These are phyloP conservation scores for Ceratobasidium sp. DNA, from an alignment of 1,284 basidiomycete genomes.

Conservation along the genomic window DNA sequence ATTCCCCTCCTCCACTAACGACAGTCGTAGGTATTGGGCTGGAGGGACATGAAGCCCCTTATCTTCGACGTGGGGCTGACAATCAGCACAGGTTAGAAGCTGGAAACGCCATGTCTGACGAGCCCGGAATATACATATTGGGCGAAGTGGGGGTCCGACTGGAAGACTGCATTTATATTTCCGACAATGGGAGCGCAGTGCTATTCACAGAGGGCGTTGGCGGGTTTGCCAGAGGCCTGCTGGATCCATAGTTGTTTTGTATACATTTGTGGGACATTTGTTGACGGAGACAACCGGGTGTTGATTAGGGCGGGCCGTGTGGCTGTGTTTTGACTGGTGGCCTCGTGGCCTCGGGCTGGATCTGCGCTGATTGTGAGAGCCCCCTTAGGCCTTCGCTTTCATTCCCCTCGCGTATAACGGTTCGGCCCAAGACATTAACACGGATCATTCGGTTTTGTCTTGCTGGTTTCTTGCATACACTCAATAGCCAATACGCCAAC, in stretches of 20 bases:
- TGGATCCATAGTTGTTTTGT: constrained; percentile 53
- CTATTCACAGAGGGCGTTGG: constrained; percentile 69
- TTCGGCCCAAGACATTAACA: constrained; percentile 21
- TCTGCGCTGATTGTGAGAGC: background rate
- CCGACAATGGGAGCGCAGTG: constrained; percentile 58
- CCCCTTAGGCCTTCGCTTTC: constrained; percentile 8
- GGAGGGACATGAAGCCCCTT: constrained; percentile 82
- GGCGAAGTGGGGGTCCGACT: constrained; percentile 78
- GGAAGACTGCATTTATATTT: constrained; percentile 82
- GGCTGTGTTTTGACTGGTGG: background rate
- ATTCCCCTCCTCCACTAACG: too few species aligned
- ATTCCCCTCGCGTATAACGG: constrained; percentile 21
- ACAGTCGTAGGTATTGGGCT: constrained; percentile 83
- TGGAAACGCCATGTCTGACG: constrained; percentile 81
- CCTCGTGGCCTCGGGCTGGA: constrained; percentile 30
- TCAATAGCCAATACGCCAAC: background rate
- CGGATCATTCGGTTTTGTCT: constrained; percentile 27
- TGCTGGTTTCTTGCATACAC: constrained; percentile 8
- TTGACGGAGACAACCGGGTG: background rate
- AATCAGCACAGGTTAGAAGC: constrained; percentile 57
- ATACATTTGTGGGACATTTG: background rate
- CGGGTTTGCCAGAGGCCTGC: constrained; percentile 61
- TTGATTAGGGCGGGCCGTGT: constrained; percentile 22
- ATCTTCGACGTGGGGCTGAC: constrained; percentile 71
- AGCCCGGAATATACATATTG: constrained; percentile 84